Conservation (phyloP, 306 rosid genomes). For the Astragalus membranaceus region DNA sequence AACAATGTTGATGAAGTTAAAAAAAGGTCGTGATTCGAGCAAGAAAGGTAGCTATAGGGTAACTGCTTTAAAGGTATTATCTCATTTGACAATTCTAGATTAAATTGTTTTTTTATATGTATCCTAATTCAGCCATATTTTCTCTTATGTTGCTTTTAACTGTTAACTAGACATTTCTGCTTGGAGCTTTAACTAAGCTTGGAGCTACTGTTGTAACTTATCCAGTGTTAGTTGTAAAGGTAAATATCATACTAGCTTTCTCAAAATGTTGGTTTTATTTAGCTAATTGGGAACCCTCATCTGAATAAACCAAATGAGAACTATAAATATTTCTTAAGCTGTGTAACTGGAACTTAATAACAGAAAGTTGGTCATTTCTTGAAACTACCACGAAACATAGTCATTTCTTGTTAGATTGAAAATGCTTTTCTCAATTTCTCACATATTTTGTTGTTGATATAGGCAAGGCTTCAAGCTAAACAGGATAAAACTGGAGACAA, state of each 20-base stretch:
- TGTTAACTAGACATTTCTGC: constrained; percentile 60
- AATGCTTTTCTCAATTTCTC: neutral
- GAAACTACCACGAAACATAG: no score
- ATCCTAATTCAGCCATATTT: no score
- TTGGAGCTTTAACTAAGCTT: constrained; percentile 91
- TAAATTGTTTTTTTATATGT: neutral
- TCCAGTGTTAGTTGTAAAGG: constrained; percentile 95
- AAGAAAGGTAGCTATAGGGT: constrained; percentile 31
- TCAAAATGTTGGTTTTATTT: no score
- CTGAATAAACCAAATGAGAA: no score
- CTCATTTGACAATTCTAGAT: constrained; percentile 1
- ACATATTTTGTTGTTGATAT: constrained; percentile 17
- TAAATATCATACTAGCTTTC: constrained; percentile 10
- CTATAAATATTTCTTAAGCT: no score
- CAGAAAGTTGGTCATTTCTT: no score
- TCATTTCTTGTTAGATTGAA: neutral
- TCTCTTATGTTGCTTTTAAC: neutral
- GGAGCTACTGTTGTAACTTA: constrained; percentile 94
- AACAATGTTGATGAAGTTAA: constrained; percentile 68
- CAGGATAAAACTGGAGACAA: constrained; percentile 62
- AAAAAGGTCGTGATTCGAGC: constrained; percentile 43
- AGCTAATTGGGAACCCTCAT: no score
- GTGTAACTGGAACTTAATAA: no score
- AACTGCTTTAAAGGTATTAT: constrained; percentile 76
- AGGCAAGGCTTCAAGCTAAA: constrained; percentile 83